Conservation (phyloP, 306 rosid species). For the Glycyrrhiza uralensis region DNA sequence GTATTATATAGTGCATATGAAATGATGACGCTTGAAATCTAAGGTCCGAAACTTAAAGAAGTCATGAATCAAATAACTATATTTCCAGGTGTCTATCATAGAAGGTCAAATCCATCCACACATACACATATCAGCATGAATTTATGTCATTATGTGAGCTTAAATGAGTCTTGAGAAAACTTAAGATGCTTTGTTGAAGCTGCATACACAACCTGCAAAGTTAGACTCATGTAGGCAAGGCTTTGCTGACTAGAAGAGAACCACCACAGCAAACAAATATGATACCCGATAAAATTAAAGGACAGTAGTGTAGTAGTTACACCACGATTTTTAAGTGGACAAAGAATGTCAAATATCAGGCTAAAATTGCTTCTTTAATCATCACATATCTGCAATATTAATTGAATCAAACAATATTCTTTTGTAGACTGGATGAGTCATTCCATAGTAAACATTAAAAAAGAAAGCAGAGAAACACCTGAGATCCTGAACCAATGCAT, state of each 20-base stretch:
- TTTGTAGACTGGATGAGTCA: background rate
- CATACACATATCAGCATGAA: background rate
- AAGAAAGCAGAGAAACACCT: constrained; percentile 51
- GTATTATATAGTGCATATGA: background rate
- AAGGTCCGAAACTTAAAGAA: background rate
- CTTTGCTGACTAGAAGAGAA: background rate
- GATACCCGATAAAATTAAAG: background rate
- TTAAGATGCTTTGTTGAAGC: constrained; percentile 7
- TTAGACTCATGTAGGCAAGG: background rate
- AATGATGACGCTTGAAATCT: background rate
- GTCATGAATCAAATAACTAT: background rate
- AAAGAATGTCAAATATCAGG: background rate
- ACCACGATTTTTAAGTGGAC: background rate
- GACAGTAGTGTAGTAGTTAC: background rate
- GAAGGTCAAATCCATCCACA: constrained; percentile 10
- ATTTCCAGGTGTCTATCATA: background rate
- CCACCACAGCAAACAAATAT: background rate
- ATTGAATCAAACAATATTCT: constrained; percentile 1
- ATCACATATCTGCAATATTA: background rate
- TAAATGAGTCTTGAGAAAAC: background rate
- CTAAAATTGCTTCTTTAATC: background rate
- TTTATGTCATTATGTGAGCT: background rate
- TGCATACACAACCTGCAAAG: background rate
- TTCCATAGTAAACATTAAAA: background rate
- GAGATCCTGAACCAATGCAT: constrained; percentile 96